Evolutionary conservation across 306 rosid species (phyloP).

Genomic region (Senna tora): DNA sequence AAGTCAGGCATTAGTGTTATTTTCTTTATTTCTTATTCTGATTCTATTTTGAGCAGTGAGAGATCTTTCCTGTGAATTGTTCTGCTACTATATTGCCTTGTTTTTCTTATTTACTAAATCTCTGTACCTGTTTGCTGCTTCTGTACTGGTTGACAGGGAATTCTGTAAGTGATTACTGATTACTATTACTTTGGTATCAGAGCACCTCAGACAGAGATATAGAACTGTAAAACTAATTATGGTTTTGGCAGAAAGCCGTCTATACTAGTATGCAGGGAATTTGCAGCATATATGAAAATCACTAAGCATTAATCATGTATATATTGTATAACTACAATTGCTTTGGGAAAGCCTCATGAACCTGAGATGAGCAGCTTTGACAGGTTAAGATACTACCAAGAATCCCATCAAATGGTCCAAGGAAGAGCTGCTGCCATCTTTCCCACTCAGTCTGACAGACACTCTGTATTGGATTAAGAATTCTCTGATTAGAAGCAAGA

Average conservation of each 20-base stretch:
- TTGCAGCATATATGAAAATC: neutral
- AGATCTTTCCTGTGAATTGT: no score
- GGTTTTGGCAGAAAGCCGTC: neutral
- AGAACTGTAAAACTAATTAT: constrained; percentile 14
- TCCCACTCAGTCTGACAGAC: constrained; percentile 59
- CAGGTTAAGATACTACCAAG: constrained; percentile 87
- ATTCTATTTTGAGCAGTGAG: no score
- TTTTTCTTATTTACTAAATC: no score
- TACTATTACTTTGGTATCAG: no score
- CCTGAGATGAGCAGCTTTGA: constrained; percentile 87
- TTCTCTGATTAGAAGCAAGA: constrained; percentile 63
- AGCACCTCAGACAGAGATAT: constrained; percentile 12
- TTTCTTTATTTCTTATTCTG: no score
- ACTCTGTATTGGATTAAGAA: constrained; percentile 55
- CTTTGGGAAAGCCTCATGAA: constrained; percentile 39
- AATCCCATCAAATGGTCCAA: constrained; percentile 95
- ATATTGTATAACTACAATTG: constrained; percentile 1
- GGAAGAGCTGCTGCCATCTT: constrained; percentile 72
- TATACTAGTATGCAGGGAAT: constrained; percentile 25
- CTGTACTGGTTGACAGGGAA: no score
- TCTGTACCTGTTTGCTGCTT: no score
- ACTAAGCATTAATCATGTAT: neutral
- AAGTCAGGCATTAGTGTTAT: no score
- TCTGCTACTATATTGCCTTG: no score
- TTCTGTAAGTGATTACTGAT: no score